Evolutionary conservation across 176 grass and related monocot species (phyloP), one percentile per base, ranked within the genome.

Genomic region (Oryza rufipogon): DNA sequence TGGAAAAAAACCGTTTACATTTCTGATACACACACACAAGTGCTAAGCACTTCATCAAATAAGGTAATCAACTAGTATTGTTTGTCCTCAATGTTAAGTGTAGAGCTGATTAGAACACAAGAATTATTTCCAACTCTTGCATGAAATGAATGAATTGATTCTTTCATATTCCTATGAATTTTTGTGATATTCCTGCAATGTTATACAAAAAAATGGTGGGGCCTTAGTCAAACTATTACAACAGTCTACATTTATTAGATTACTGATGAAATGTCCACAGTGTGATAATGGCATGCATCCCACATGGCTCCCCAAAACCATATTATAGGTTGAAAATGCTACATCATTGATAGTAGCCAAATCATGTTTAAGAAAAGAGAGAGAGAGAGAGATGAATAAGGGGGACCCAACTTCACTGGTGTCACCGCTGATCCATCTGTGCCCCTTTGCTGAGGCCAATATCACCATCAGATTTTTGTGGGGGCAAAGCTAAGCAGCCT

Each of bases 391-490:
- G 39, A 23, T 9, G 2, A 5, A 1, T 41, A 41, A 26, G 20
- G 7, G 60, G 32, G 17, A 22, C 41, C 38, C 56, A 25, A 14
- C 42, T 15, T 64, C 19, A 73, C 14, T 60, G 78, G 11, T 81
- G 66, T 72, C 48, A 64, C 16, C 0, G 71, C 52, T 33, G 64
- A 85, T 70, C 47, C 74, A 61, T 70, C 22, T 70, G 54, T 74
- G 23, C 34, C 33, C 58, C 46, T 14, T 74, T 49, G 75, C 48
- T 68, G 72, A 79, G n/a, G 46, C 63, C 70, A 74, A 33, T 64
- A 86, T 82, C 78, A 6, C 65, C 68, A 67, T 70, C 82, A 61
- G 60, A 85, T 68, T 73, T 68, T 56, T 45, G 88, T 85, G 73
- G 81, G 76, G 70, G 44, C 82, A 66, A 66, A 75, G 32, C 71